phyloP scores from a whole-genome alignment of 148 eudicot species.

The Hydrangea macrophylla region DNA sequence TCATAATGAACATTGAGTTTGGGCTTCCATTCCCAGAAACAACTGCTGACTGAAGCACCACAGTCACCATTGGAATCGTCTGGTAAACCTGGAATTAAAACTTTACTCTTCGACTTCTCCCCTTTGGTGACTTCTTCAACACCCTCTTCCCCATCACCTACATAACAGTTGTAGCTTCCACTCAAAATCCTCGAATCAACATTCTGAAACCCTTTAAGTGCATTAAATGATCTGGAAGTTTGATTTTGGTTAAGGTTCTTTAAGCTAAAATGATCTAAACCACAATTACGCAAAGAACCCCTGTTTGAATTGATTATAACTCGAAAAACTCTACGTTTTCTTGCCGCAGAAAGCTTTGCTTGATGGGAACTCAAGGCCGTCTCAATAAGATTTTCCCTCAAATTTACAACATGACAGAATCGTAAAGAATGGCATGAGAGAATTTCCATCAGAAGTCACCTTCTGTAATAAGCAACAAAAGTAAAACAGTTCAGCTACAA shows the following conservation, averaged over 20 bases:
- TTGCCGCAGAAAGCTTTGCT: too few relatives aligned
- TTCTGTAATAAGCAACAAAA: conserved; percentile 33
- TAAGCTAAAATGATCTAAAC: conserved; percentile 13
- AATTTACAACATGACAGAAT: conserved; percentile 21
- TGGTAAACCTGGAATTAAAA: conserved; percentile 71
- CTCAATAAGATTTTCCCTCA: conserved; percentile 21
- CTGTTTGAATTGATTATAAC: conserved; percentile 17
- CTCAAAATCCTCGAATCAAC: conserved; percentile 32
- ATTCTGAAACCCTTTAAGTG: conserved; percentile 27
- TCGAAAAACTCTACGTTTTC: too few relatives aligned
- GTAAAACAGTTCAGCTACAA: conserved; percentile 7
- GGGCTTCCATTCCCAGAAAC: conserved; percentile 88
- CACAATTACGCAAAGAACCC: conserved; percentile 14
- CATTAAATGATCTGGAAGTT: conserved; percentile 21
- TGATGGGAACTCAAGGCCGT: conserved; percentile 20
- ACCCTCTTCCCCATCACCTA: too few relatives aligned
- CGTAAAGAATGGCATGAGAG: conserved; percentile 46
- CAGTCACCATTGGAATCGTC: conserved; percentile 54
- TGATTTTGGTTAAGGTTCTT: background rate
- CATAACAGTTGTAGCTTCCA: conserved; percentile 38
- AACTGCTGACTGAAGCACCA: conserved; percentile 55
- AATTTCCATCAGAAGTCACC: conserved; percentile 44
- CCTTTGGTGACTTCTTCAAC: conserved; percentile 26
- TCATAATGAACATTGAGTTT: conserved; percentile 76
- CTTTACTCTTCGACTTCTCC: conserved; percentile 39